These are phyloP conservation scores for Taiozyma sp. DNA, from an alignment of 1,139 yeast species.

Conservation along the genomic window DNA sequence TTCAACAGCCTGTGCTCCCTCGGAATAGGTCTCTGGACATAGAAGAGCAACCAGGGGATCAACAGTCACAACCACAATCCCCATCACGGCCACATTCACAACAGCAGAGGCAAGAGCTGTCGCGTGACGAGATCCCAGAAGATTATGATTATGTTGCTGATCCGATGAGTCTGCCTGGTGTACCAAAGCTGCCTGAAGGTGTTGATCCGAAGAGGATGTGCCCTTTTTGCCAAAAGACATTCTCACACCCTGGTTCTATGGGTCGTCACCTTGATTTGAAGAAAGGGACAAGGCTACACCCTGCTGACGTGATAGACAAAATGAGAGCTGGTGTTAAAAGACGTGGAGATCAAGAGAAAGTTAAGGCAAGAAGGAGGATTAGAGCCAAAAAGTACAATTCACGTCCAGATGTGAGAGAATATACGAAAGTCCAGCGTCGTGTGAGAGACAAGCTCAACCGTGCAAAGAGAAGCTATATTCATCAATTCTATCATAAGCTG, in stretches of 20 bases:
- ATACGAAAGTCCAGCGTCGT: constrained; percentile 34
- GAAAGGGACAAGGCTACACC: constrained; percentile 41
- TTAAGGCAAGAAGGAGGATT: constrained; percentile 33
- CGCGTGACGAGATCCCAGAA: not conserved
- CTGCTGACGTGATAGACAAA: constrained; percentile 35
- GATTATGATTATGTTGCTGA: constrained; percentile 3
- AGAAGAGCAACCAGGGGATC: not conserved
- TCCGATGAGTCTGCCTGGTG: constrained; percentile 9
- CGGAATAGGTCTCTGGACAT: not conserved
- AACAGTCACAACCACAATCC: not conserved
- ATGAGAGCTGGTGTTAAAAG: constrained; percentile 42
- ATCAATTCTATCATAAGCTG: constrained; percentile 31
- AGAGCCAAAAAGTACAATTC: constrained; percentile 39
- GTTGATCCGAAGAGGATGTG: constrained; percentile 37
- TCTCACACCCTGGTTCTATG: constrained; percentile 46
- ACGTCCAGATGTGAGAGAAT: constrained; percentile 38
- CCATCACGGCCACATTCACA: not conserved
- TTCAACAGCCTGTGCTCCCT: not conserved
- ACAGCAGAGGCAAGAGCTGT: not conserved
- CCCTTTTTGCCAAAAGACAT: constrained; percentile 41
- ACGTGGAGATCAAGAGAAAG: constrained; percentile 38
- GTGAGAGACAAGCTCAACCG: constrained; percentile 30
- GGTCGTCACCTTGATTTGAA: constrained; percentile 46
- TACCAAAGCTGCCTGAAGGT: constrained; percentile 17
- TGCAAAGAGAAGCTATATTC: constrained; percentile 30